Evolutionary conservation across 202 grass and related monocot species (phyloP).

Genomic region (Digitaria exilis): DNA sequence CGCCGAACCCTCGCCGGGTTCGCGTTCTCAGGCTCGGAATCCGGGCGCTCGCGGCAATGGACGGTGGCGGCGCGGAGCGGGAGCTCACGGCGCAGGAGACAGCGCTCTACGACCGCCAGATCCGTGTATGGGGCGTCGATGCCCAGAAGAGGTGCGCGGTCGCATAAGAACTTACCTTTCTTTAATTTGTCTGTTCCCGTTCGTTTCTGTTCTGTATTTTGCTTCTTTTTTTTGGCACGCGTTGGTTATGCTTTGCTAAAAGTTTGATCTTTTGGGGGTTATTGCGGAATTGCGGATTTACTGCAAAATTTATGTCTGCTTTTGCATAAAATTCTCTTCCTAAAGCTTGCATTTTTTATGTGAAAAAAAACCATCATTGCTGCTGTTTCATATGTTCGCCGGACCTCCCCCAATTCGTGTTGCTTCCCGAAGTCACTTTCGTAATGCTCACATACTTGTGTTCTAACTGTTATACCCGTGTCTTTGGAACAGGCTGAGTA

Average conservation of each 20-base stretch:
- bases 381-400: not conserved
- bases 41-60: constrained; percentile 15
- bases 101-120: constrained; percentile 96
- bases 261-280: not conserved
- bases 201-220: not conserved
- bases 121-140: constrained; percentile 95
- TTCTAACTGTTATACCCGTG: not conserved
- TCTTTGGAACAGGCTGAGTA: constrained; percentile 77
- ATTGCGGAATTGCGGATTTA: not conserved
- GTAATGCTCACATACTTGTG: not conserved
- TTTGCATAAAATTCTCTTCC: not conserved
- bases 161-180: not conserved
- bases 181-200: not conserved
- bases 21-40: no score
- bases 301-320: not conserved
- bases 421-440: not conserved
- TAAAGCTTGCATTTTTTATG: not conserved
- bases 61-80: constrained; percentile 39
- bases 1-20: no score
- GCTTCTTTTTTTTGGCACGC: not conserved
- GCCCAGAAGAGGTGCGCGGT: constrained; percentile 81
- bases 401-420: not conserved
- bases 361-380: not conserved
- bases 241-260: not conserved
- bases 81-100: constrained; percentile 92